Evolutionary conservation across 345 rosid species (phyloP), one percentile per base, ranked within the genome.

Genomic region (Isatis tinctoria): DNA sequence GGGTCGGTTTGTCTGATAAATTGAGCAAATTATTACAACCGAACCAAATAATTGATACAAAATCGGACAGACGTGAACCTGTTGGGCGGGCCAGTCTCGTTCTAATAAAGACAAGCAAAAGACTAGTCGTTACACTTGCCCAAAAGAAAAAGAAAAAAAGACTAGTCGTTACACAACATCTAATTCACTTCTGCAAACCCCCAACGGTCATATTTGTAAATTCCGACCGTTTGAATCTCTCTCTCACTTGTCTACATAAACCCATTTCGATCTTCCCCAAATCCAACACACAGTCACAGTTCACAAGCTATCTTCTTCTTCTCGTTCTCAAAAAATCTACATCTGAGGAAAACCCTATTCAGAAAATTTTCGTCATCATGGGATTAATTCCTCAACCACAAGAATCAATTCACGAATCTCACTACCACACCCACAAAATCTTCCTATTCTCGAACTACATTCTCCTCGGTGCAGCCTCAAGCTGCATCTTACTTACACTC

Each of bases 401-500:
- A 61, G 9, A 81, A 12, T 63, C 86, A 5, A 7, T 69, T 1
- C 43, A 70, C 47, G 75, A 77, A 26, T 82, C 89, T 26, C 88
- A 87, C 36, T 66, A 67, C 74, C 77, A 78, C 61, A 88, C 91
- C 4, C 98, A 88, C 83, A 91, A 84, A 67, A 27, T 85, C 52
- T 94, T 94, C 88, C 80, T 91, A 67, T 78, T 86, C 69, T 79
- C 88, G 76, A 95, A 92, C 87, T 92, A 90, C 90, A 74, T 92
- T 43, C 93, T 94, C 27, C 88, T 94, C 0, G 95, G 96, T 1
- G 93, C 98, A 22, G 89, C 98, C 64, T 88, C 97, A 12, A 85
- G 93, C 69, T 92, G 97, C 87, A 85, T 92, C 66, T 92, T 95
- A 87, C 82, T 95, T 36, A 92, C 97, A 13, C 90, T 90, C 44